These are phyloP conservation scores for Chaetomium fimeti DNA, from an alignment of 495 filamentous ascomycete genomes.

Conservation along the genomic window DNA sequence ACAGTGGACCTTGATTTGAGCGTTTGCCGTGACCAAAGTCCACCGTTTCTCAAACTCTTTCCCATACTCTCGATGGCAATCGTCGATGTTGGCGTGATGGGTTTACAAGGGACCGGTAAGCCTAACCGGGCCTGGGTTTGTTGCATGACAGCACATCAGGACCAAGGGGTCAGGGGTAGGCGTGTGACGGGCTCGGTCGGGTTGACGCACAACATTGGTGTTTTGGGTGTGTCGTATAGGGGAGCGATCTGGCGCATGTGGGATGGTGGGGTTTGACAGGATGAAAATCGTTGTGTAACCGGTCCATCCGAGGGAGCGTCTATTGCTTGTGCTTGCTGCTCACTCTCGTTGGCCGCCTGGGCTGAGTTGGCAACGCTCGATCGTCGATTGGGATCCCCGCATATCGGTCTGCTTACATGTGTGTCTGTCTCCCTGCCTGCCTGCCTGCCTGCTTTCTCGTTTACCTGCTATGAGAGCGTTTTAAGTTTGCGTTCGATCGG, in stretches of 20 bases:
- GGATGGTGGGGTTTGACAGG: background rate
- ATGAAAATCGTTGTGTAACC: too few species aligned
- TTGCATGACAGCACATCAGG: background rate
- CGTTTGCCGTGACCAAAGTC: background rate
- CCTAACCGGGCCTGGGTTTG: background rate
- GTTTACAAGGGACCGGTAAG: background rate
- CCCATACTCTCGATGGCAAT: background rate
- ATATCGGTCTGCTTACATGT: too few species aligned
- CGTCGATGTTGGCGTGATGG: background rate
- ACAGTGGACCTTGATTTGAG: background rate
- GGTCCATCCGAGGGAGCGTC: too few species aligned
- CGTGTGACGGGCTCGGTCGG: background rate
- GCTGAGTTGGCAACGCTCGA: too few species aligned
- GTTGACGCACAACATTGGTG: background rate
- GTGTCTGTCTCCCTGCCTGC: too few species aligned
- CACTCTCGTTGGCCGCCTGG: background rate
- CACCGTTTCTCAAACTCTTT: background rate
- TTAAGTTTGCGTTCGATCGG: too few species aligned
- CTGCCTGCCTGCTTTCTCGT: too few species aligned
- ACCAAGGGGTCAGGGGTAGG: background rate
- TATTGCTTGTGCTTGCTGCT: too few species aligned
- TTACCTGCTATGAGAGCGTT: too few species aligned
- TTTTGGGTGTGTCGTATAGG: background rate
- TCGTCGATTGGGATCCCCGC: too few species aligned
- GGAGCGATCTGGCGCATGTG: background rate